These are phyloP conservation scores for Talaromyces thailandensis DNA, from an alignment of 495 filamentous ascomycete species.

Conservation along the genomic window DNA sequence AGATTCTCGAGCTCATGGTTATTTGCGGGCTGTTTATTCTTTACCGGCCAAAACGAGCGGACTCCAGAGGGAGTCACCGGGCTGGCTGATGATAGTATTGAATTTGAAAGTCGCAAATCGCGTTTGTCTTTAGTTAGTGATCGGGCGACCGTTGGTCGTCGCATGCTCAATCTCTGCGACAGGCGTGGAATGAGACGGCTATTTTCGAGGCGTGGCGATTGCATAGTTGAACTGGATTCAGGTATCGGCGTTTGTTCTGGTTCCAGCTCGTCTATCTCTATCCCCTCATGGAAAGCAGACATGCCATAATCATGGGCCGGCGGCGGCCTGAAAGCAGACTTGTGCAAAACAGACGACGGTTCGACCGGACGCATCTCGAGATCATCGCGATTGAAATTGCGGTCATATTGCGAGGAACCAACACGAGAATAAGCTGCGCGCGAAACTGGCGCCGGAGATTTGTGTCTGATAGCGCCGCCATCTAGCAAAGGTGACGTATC, in stretches of 20 bases:
- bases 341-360: neutral
- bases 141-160: constrained; percentile 43
- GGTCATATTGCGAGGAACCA: neutral
- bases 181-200: neutral
- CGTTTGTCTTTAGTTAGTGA: constrained; percentile 21
- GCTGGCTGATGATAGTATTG: constrained; percentile 5
- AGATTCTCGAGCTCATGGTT: constrained; percentile 10
- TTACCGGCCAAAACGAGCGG: constrained; percentile 5
- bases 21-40: neutral
- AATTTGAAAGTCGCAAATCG: constrained; percentile 10
- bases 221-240: neutral
- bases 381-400: neutral
- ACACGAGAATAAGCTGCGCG: neutral
- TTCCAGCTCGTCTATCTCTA: neutral
- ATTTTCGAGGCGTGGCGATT: neutral
- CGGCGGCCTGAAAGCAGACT: neutral
- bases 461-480: neutral
- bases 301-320: neutral
- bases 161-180: constrained; percentile 12
- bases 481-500: neutral
- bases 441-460: neutral
- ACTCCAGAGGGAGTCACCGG: constrained; percentile 1
- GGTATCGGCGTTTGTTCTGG: neutral
- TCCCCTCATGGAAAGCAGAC: neutral
- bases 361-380: neutral